phyloP scores from a whole-genome alignment of 345 rosid species.

The Leavenworthia alabamica region DNA sequence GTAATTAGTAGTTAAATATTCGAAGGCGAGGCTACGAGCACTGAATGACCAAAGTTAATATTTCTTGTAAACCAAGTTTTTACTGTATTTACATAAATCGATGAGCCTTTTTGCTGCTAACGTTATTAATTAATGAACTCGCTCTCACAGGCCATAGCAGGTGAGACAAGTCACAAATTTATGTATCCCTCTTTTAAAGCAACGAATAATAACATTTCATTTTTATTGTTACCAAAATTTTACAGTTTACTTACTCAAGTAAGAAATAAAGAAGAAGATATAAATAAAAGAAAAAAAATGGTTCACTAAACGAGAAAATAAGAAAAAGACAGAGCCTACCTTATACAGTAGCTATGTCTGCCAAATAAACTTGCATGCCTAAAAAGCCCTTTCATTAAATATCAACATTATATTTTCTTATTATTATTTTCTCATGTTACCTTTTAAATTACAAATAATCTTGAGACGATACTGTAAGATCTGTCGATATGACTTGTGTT shows the following conservation, averaged over 20 bases:
- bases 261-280: background rate
- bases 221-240: background rate
- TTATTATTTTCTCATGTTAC: background rate
- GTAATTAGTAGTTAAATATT: too few species aligned
- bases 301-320: slow-evolving; percentile 24
- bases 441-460: background rate
- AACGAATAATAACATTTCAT: too few species aligned
- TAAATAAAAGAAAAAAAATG: background rate
- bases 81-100: background rate
- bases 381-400: slow-evolving; percentile 23
- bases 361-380: slow-evolving; percentile 31
- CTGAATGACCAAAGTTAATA: background rate
- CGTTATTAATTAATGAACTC: too few species aligned
- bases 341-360: slow-evolving; percentile 31
- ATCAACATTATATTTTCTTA: too few species aligned
- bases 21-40: too few species aligned
- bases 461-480: slow-evolving; percentile 12
- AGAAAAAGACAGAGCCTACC: slow-evolving; percentile 24
- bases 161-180: background rate
- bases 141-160: background rate
- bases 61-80: background rate
- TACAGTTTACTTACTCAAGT: slow-evolving; percentile 5
- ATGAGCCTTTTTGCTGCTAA: background rate
- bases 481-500: slow-evolving; percentile 7
- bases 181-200: background rate